phyloP scores from a whole-genome alignment of 2,329 filamentous ascomycete genomes.

The Sporothrix luriei region DNA sequence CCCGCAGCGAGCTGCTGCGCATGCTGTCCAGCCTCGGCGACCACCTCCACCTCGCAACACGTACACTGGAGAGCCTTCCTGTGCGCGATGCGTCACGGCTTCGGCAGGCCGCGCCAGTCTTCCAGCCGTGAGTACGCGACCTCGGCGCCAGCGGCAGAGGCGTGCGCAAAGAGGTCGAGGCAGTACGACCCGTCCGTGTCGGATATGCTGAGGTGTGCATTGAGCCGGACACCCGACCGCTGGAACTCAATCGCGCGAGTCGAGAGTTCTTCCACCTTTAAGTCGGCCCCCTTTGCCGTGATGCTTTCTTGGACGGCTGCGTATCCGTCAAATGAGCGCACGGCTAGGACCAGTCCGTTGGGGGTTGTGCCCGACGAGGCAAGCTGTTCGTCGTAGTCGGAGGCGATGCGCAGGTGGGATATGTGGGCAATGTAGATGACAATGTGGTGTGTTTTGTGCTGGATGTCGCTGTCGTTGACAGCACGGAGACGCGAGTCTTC shows the following conservation, averaged over 20 bases:
- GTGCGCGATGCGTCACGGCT: constrained; percentile 29
- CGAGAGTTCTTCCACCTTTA: background rate
- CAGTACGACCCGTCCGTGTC: background rate
- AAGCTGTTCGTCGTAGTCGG: background rate
- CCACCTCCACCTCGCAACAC: constrained; percentile 42
- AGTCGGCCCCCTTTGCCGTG: background rate
- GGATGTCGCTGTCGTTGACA: background rate
- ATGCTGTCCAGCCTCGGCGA: constrained; percentile 43
- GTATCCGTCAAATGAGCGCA: background rate
- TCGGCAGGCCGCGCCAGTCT: background rate
- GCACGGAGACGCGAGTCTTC: background rate
- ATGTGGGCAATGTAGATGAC: background rate
- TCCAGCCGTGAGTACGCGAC: background rate
- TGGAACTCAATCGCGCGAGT: background rate
- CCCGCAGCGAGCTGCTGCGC: constrained; percentile 43
- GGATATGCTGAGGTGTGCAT: background rate
- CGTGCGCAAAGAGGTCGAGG: background rate
- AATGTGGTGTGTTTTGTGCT: background rate
- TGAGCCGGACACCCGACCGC: background rate
- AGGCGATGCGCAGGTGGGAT: background rate
- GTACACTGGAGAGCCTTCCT: constrained; percentile 40
- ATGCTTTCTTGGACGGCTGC: background rate
- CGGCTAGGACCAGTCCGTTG: background rate
- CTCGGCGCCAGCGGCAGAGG: background rate
- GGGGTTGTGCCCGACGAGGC: background rate